Base-by-base conservation (phyloP, 2,329 filamentous ascomycete genomes). In the Aspergillus texensis region DNA sequence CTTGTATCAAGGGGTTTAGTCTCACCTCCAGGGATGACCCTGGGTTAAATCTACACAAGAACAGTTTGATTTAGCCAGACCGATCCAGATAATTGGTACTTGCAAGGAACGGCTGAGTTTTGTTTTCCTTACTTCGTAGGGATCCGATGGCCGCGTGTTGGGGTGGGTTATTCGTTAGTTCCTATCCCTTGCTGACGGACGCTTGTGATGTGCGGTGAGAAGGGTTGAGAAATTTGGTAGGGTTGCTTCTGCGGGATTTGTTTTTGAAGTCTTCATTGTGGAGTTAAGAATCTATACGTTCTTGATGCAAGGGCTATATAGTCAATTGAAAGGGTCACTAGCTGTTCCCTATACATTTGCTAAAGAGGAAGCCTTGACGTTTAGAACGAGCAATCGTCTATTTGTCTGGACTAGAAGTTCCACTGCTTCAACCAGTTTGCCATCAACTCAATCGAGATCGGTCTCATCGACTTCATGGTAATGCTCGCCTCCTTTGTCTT, bases 361-460 rank as follows among this genome's bases (percentile, higher is more conserved):
- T 41, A 10, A 6, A 19, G 19, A 41, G 6, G 39, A 16, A 41
- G 16, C 16, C 16, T 19, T 41, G 39, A 41, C 3, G 1, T n/a
- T 2, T 46, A 46, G 10, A 10, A 21, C 2, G 10, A 24, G 24
- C 1, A 12, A 8, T 46, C n/a, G 19, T 6, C 12, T 9, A 3
- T 14, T 3, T 34, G 32, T 19, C 12, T 4, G n/a, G 19, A 50
- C 21, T 10, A 50, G 14, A 50, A 50, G 16, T 19, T 30, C 46
- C 46, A 50, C 46, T 50, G 46, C 14, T 30, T 50, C 16, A 50
- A 6, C 64, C 65, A 86, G 45, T 80, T 79, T 52, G 69, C 72
- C 78, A 85, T 79, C 73, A 85, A 58, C 34, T 77, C 78, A 1
- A 71, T 71, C 8, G 78, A 82, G 26, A 85, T 72, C 0, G 79